These are phyloP conservation scores for Puccinellia tenuiflora DNA, from an alignment of 176 grass and related monocot species.

Conservation along the genomic window DNA sequence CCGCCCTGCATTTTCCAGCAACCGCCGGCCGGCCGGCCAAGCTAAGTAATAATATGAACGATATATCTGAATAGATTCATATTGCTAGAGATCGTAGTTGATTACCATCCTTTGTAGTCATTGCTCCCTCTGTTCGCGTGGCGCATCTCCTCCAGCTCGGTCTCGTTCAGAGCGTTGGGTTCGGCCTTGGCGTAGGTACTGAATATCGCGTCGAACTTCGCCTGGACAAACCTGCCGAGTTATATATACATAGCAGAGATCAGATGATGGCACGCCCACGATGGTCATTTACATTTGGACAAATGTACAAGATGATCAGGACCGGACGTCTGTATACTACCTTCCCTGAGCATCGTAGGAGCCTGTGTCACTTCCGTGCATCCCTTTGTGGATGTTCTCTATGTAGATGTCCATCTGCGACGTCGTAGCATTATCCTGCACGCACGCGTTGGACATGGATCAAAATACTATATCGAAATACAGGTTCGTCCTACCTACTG, in stretches of 20 bases:
- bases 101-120: conserved; percentile 49
- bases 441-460: not conserved
- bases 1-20: conserved; percentile 31
- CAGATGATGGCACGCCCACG: not conserved
- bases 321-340: not conserved
- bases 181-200: conserved; percentile 41
- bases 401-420: conserved; percentile 56
- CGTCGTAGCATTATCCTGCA: conserved; percentile 40
- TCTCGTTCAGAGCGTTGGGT: conserved; percentile 25
- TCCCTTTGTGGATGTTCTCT: conserved; percentile 59
- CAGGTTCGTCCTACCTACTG: not conserved
- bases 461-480: not conserved
- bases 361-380: conserved; percentile 59
- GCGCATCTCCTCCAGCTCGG: conserved; percentile 51
- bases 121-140: conserved; percentile 32
- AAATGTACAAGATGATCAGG: not conserved
- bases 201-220: conserved; percentile 69
- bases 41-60: not conserved
- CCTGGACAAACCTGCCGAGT: conserved; percentile 51
- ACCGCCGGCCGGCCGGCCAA: not conserved
- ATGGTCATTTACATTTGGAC: not conserved
- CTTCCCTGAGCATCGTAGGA: conserved; percentile 59
- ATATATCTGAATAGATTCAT: not conserved
- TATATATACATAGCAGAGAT: not conserved
- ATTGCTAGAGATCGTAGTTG: not conserved